Base-by-base conservation (phyloP, 306 rosid genomes). In the Dalbergia cultrata region DNA sequence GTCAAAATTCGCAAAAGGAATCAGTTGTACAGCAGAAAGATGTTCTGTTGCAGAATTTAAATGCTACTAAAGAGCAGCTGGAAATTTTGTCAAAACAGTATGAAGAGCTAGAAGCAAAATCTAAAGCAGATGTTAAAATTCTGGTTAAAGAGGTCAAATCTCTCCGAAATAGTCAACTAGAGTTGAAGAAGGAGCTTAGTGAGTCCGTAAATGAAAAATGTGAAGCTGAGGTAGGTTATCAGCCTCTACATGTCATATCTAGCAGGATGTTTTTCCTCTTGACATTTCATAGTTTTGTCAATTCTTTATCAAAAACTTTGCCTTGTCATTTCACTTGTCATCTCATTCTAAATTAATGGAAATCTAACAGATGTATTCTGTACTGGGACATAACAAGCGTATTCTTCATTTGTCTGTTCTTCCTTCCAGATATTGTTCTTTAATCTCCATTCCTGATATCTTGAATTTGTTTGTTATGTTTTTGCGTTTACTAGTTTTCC, bases 61-160 rank as follows among this genome's bases (percentile, higher is more conserved):
- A 92, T 84, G 84, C 89, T 77, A 79, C 90, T 53, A 93, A 90
- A 80, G 88, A 88, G 82, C 93, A 90, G 86, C 86, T 89, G 69
- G 86, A 86, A 79, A 81, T 72, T 79, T 86, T 92, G 86, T 86
- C 89, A 22, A 93, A 88, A 83, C 92, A 61, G 89, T 92, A 86
- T 76, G 94, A 86, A 68, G 98, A 89, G 90, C 86, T 93, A 75
- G 98, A 93, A 86, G 90, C 90, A 49, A 96, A 92, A 74, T 96
- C 99, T 37, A 93, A 90, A 85, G 97, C 95, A 49, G 99, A 96
- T 78, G 84, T 94, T 31, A 95, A 90, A 89, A 86, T 95, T 61
- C 91, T 95, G 83, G 92, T 95, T 83, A 95, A 91, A 86, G 99
- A 95, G 87, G 97, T 95, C 79, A 96, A 93, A 88, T 92, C 93